phyloP scores from a whole-genome alignment of 1,139 yeast genomes.

The Saccharomyces hybrid region DNA sequence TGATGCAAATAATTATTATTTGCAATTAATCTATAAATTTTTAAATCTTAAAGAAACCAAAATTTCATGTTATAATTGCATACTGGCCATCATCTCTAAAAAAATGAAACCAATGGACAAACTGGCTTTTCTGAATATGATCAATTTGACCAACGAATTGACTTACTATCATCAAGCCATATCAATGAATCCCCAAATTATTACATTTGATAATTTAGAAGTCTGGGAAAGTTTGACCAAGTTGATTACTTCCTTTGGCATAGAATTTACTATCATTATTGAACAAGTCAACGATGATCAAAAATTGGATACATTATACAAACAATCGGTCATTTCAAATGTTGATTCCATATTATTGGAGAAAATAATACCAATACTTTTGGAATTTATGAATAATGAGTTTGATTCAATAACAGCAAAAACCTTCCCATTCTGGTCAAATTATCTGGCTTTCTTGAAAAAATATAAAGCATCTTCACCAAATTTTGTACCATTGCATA shows the following conservation, averaged over 20 bases:
- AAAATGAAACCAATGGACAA: constrained; percentile 91
- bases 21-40: constrained; percentile 47
- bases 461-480: constrained; percentile 20
- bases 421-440: constrained; percentile 73
- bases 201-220: constrained; percentile 41
- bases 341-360: constrained; percentile 47
- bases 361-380: constrained; percentile 60
- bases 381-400: constrained; percentile 64
- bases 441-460: constrained; percentile 63
- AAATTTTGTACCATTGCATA: constrained; percentile 23
- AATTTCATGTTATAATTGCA: constrained; percentile 60
- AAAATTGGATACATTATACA: constrained; percentile 14
- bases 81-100: constrained; percentile 76
- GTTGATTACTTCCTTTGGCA: constrained; percentile 65
- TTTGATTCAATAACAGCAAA: constrained; percentile 85
- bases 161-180: constrained; percentile 8
- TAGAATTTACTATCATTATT: constrained; percentile 58
- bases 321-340: constrained; percentile 34
- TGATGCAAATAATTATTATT: constrained; percentile 53
- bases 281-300: constrained; percentile 31
- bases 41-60: constrained; percentile 46
- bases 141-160: constrained; percentile 50
- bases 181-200: constrained; percentile 4
- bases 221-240: constrained; percentile 74
- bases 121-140: constrained; percentile 61